Conservation (phyloP, 306 rosid species). For the Lithocarpus polystachyus region DNA sequence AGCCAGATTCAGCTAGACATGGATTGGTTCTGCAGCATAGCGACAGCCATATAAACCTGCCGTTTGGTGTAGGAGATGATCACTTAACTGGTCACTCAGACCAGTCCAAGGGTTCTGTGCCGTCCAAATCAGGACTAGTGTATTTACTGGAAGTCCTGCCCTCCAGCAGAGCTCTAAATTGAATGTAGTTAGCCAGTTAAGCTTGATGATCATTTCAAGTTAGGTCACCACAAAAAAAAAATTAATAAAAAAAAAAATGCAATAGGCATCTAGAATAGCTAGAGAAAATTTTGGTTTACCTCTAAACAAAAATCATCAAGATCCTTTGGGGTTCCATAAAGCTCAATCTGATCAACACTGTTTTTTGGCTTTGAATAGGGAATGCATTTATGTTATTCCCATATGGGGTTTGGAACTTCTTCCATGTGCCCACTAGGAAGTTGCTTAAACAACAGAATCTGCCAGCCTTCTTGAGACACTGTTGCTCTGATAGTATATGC, state of each 20-base stretch:
- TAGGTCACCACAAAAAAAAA: constrained; percentile 18
- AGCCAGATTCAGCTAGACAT: constrained; percentile 80
- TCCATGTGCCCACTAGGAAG: constrained; percentile 56
- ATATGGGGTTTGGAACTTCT: constrained; percentile 88
- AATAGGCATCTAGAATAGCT: constrained; percentile 15
- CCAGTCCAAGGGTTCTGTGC: constrained; percentile 98
- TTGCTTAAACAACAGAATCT: constrained; percentile 71
- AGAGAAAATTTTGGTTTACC: constrained; percentile 38
- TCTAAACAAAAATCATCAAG: constrained; percentile 86
- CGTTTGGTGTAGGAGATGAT: constrained; percentile 87
- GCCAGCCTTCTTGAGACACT: constrained; percentile 86
- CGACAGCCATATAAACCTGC: constrained; percentile 93
- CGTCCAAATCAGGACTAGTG: constrained; percentile 94
- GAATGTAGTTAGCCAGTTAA: constrained; percentile 82
- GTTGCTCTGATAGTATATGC: constrained; percentile 91
- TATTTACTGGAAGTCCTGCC: constrained; percentile 80
- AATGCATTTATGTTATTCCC: constrained; percentile 92
- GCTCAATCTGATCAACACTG: constrained; percentile 72
- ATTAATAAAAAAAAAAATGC: neutral
- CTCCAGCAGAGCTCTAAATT: constrained; percentile 84
- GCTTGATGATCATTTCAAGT: constrained; percentile 50
- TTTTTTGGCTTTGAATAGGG: constrained; percentile 78
- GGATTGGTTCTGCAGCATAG: constrained; percentile 82
- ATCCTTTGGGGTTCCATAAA: constrained; percentile 73
- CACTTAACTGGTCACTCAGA: constrained; percentile 90